Base-by-base conservation (phyloP, 2,329 filamentous ascomycete species). In the Diplodia sapinea region DNA sequence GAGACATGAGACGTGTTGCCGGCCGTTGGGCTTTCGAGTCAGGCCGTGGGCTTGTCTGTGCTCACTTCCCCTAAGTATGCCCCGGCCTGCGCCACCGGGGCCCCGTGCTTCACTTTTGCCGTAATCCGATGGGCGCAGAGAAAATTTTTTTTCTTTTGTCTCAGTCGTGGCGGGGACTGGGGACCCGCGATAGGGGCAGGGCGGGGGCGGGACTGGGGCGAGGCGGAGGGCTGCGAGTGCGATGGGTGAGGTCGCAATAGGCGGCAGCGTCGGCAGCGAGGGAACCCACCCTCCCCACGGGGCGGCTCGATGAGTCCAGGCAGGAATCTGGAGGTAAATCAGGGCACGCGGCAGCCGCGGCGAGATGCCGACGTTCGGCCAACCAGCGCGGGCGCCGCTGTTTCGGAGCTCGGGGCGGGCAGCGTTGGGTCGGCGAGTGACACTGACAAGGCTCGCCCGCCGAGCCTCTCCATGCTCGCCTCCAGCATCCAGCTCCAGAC, bases 401-500 rank as follows among this genome's bases (percentile, higher is more conserved):
- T 23, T 20, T 49, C 57, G 57, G 57, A n/a, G 57, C 57, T 49
- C 40, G 57, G 57, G 50, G 15, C 13, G 13, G 23, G 40, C 3
- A 6, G 2, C 12, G 57, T 38, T 36, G 43, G 38, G 38, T n/a
- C 56, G 56, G 38, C 47, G 38, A 61, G n/a, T 49, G 56, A 3
- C 8, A 33, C 31, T 33, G 31, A 29, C 38, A 15, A 12, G 23
- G 40, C 15, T 7, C 31, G 8, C 6, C 4, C 31, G 1, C 31
- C 31, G 31, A 33, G 20, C 15, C 11, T 29, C 59, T 40, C 59
- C 43, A 51, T 38, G 17, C 23, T 63, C 59, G 59, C 59, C 59
- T 63, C 59, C 59, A 36, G 57, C 57, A 20, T 43, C 13, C 40
- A 49, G 57, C 57, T 62, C 57, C 57, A 62, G 43, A 63, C 59